Percentiles rank a stretch among this genome's conserved stretches.
phyloP scores from a whole-genome alignment of 2,329 filamentous ascomycete genomes.

The Elsinoe batatas region DNA sequence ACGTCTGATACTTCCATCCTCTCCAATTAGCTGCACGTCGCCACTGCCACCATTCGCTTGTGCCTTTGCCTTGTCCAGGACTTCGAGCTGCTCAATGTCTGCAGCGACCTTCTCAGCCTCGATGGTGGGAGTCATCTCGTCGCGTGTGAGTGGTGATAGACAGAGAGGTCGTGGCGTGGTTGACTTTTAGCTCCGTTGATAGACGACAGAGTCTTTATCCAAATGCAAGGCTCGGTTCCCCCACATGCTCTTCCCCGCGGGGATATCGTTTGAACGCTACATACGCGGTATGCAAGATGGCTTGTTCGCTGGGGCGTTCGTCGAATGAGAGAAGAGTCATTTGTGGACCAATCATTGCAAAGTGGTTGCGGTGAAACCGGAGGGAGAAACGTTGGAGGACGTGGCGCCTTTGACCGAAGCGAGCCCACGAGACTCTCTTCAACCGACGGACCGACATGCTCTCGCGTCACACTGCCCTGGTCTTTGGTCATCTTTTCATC shows the following conservation, averaged over 20 bases:
- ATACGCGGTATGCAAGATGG: not conserved
- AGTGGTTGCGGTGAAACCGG: not conserved
- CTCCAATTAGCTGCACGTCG: slow-evolving; percentile 18
- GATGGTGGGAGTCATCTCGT: not conserved
- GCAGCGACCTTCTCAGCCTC: slow-evolving; percentile 17
- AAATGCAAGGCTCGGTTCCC: not conserved
- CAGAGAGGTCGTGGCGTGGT: not conserved
- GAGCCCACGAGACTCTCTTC: not conserved
- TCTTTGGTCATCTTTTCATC: too few species aligned
- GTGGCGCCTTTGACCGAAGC: not conserved
- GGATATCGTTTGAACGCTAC: not conserved
- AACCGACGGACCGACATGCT: not conserved
- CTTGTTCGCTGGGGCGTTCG: not conserved
- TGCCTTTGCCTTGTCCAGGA: not conserved
- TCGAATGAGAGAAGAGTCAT: not conserved
- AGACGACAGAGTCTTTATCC: not conserved
- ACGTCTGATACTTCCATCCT: slow-evolving; percentile 17
- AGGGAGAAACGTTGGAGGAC: not conserved
- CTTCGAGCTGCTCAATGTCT: slow-evolving; percentile 9
- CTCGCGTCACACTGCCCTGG: not conserved
- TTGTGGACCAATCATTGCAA: not conserved
- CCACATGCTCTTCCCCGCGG: not conserved
- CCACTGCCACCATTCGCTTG: slow-evolving; percentile 10
- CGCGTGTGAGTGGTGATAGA: not conserved
- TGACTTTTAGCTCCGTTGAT: not conserved